Base-by-base conservation (phyloP, 2,329 filamentous ascomycete species). In the Ophiocordyceps sinensis region DNA sequence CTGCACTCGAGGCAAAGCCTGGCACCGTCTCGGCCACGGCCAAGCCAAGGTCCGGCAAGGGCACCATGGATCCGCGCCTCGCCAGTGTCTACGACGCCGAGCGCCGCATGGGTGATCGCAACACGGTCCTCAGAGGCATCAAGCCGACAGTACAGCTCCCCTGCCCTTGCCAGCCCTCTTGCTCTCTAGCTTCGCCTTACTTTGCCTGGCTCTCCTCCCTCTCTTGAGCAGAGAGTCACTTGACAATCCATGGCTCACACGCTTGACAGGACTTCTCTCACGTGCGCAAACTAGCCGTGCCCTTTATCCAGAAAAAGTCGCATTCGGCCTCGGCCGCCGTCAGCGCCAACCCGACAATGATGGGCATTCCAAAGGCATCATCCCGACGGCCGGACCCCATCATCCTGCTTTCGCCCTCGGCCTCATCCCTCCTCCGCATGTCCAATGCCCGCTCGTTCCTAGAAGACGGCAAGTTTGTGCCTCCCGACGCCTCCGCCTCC, bases 401-500 rank as follows among this genome's bases (percentile, higher is more conserved):
- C 63, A 95, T 98, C 59, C 79, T 98, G 26, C 80, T 98, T 45
- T 96, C 91, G 0, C 91, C 91, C 1, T 96, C 89, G 2, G 91
- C 89, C 11, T 95, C 89, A 3, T 93, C 88, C 2, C 77, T 96
- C 38, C 79, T 98, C 31, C 87, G 89, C 59, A 86, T 96, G 76
- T 84, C 85, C 41, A 98, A 98, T 59, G 86, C 93, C 62, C 93
- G 94, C 56, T 80, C 84, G 28, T 96, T 98, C 70, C 82, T 98
- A 48, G 82, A 89, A 58, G 74, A 79, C 43, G 88, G 88, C 43
- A 69, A 81, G 48, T 98, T 89, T 64, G 70, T 80, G 6, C 85
- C 86, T 1, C 74, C 86, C 4, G 82, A 88, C 69, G 58, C 76
- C 42, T 77, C 76, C 51, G 73, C 72, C 42, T 77, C 77, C 13